These are phyloP conservation scores for Nemania serpens DNA, from an alignment of 2,329 filamentous ascomycete species.

Conservation along the genomic window DNA sequence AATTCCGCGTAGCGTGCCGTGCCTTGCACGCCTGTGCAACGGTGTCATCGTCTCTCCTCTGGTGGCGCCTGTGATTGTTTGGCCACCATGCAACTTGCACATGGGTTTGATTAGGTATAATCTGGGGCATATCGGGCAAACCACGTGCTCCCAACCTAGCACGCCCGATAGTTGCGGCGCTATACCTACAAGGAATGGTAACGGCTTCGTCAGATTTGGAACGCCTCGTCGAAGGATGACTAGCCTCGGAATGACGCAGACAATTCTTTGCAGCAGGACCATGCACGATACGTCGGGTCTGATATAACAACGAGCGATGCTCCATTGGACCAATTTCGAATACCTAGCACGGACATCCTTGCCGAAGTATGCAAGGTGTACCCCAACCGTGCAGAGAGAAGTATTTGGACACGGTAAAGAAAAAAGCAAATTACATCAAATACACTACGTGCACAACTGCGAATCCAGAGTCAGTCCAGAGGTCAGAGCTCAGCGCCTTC, in stretches of 20 bases:
- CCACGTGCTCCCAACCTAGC: slow-evolving; percentile 21
- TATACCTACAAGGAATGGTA: slow-evolving; percentile 8
- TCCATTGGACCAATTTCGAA: slow-evolving; percentile 24
- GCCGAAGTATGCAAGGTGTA: slow-evolving; percentile 28
- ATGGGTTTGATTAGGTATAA: slow-evolving; percentile 34
- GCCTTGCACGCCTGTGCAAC: slow-evolving; percentile 29
- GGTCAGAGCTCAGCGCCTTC: not conserved
- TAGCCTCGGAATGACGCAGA: slow-evolving; percentile 27
- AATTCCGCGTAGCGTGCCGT: slow-evolving; percentile 35
- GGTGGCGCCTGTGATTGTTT: slow-evolving; percentile 33
- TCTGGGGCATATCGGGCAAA: slow-evolving; percentile 18
- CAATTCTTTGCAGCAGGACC: slow-evolving; percentile 30
- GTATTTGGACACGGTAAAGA: slow-evolving; percentile 25
- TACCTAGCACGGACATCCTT: slow-evolving; percentile 34
- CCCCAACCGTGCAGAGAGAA: slow-evolving; percentile 18
- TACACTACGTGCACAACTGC: not conserved
- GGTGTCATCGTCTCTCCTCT: slow-evolving; percentile 29
- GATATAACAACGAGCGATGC: slow-evolving; percentile 11
- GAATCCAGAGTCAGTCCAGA: too few relatives aligned
- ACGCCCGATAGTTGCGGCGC: slow-evolving; percentile 14
- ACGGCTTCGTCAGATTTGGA: slow-evolving; percentile 17
- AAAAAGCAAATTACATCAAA: slow-evolving; percentile 35
- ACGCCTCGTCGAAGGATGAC: slow-evolving; percentile 10
- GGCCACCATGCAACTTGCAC: slow-evolving; percentile 30
- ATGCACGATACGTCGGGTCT: slow-evolving; percentile 24